phyloP scores from a whole-genome alignment of 768 basidiomycete genomes.

The Cystobasidiopsis lactophilus region DNA sequence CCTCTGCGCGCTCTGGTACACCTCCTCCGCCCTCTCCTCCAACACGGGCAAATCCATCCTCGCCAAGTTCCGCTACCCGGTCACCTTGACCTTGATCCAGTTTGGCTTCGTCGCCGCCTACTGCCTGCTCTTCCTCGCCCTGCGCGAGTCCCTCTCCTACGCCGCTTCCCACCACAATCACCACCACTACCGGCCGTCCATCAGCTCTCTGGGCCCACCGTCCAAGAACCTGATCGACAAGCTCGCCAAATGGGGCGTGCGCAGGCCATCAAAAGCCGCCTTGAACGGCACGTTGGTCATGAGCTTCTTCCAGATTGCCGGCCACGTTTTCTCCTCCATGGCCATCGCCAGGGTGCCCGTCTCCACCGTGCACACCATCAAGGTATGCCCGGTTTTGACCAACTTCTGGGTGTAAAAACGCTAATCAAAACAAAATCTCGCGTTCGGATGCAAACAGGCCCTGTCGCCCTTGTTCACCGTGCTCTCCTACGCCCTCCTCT shows the following conservation, averaged over 20 bases:
- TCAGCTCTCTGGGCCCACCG: background rate
- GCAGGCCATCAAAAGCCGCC: conserved; percentile 49
- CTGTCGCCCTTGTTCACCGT: conserved; percentile 94
- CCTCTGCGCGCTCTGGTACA: conserved; percentile 70
- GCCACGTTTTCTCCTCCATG: conserved; percentile 80
- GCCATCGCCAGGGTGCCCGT: conserved; percentile 92
- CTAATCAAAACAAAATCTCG: too few relatives aligned
- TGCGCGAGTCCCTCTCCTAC: background rate
- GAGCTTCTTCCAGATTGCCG: conserved; percentile 93
- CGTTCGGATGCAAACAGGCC: conserved; percentile 36
- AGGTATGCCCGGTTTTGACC: conserved; percentile 34
- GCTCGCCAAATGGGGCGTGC: conserved; percentile 21
- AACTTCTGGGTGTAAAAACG: background rate
- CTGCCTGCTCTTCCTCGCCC: conserved; percentile 57
- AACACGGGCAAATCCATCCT: conserved; percentile 94
- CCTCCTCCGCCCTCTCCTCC: conserved; percentile 30
- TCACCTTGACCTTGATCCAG: conserved; percentile 90
- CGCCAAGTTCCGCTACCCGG: conserved; percentile 73
- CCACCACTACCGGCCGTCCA: background rate
- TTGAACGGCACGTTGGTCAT: conserved; percentile 66
- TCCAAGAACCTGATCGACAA: conserved; percentile 2
- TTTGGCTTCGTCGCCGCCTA: conserved; percentile 82
- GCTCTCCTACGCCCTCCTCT: conserved; percentile 75
- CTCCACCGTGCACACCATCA: conserved; percentile 95
- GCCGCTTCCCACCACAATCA: background rate